phyloP scores from a whole-genome alignment of 257 asterid genomes.

The Penstemon eatonii region DNA sequence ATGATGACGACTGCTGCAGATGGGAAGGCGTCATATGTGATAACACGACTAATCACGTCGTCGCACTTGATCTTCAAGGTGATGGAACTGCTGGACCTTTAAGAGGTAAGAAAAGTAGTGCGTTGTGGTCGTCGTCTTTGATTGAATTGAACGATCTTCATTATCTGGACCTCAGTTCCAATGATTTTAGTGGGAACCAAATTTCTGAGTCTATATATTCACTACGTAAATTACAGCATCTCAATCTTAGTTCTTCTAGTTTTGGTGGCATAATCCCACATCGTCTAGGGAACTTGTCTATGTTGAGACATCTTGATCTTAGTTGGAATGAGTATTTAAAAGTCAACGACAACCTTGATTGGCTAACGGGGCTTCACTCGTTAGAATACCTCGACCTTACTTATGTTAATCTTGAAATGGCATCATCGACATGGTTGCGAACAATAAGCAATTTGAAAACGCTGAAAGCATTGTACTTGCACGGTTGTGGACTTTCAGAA shows the following conservation, averaged over 20 bases:
- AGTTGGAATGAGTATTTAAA: conserved; percentile 15
- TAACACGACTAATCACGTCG: too few relatives aligned
- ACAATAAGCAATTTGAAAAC: conserved; percentile 5
- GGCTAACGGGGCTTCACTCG: conserved; percentile 24
- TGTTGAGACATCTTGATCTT: conserved; percentile 34
- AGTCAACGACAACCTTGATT: conserved; percentile 11
- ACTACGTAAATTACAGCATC: conserved; percentile 18
- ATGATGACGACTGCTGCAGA: too few relatives aligned
- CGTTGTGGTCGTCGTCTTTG: too few relatives aligned
- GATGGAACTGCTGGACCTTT: too few relatives aligned
- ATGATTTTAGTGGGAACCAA: too few relatives aligned
- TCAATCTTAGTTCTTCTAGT: conserved; percentile 23
- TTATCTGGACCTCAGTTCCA: too few relatives aligned
- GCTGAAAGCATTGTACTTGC: conserved; percentile 5
- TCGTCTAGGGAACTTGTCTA: conserved; percentile 31
- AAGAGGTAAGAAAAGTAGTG: too few relatives aligned
- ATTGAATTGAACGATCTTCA: too few relatives aligned
- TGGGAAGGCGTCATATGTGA: too few relatives aligned
- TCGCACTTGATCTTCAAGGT: too few relatives aligned
- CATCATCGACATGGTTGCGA: conserved; percentile 4
- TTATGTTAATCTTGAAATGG: not conserved
- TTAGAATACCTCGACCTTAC: conserved; percentile 28
- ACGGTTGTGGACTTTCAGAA: conserved; percentile 8
- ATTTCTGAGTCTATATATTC: too few relatives aligned
- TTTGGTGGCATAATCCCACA: conserved; percentile 29